Evolutionary conservation across 2,329 filamentous ascomycete genomes (phyloP), one percentile per base, ranked within the genome.

Genomic region (Ophiostoma fasciatum): DNA sequence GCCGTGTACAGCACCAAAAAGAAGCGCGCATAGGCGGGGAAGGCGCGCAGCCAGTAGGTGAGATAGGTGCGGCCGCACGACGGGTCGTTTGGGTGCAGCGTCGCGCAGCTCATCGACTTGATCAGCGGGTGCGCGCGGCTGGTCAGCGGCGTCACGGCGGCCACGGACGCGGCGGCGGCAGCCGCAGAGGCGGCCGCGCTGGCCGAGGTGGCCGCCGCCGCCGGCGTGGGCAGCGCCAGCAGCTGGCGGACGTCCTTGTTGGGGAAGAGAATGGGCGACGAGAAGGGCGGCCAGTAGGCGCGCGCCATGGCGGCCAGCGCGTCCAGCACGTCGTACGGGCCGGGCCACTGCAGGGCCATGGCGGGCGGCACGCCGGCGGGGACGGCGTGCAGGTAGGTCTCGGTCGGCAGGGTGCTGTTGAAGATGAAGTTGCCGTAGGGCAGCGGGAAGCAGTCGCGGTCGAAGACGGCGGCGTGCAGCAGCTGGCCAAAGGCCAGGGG

Each of bases 31-130:
- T 94, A 62, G 1, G 71, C 65, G 0, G 87, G 85, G 55, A 94
- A 90, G 2, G 83, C 78, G 37, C 74, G 71, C 39, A 94, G 73
- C 71, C 82, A 88, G 58, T 90, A 92, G 42, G 82, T 82, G 31
- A 94, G 61, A 53, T 87, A 92, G 4, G 83, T 92, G 21, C 82
- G 81, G 26, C 79, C 69, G 56, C 88, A 98, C 14, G 82, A 93
- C 1, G 88, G 87, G 49, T 93, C 82, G 14, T 72, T 66, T 0
- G 88, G 87, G 53, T 98, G 88, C 3, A 96, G 72, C 2, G 88
- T 69, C 1, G 88, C 88, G 58, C 90, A 98, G 29, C 84, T 88
- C 15, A 94, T 72, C 19, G 77, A 79, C 9, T 72, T 77, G 53
- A 93, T 88, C 28, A 84, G 74, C 2, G 88, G 88, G 51, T 96